A percentile compares a stretch with the other conserved stretches of the same genome.
These are phyloP conservation scores for Hibiscus mutabilis DNA, from an alignment of 345 rosid genomes.

Conservation along the genomic window DNA sequence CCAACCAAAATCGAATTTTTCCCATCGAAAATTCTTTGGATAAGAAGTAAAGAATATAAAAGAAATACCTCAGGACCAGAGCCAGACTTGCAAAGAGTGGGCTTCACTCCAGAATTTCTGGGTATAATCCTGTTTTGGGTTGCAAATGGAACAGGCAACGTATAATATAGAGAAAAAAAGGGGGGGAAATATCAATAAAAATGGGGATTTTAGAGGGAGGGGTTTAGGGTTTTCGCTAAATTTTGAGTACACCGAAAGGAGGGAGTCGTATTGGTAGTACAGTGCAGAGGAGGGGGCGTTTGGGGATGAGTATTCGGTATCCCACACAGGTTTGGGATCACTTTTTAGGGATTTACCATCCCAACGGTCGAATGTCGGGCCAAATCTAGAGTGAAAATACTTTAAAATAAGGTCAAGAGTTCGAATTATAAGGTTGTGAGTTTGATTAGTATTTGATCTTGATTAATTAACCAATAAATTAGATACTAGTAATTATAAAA, in stretches of 20 bases:
- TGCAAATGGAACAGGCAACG: neutral
- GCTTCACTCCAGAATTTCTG: neutral
- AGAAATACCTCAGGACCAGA: neutral
- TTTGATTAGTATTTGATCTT: no score
- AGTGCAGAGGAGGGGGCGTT: no score
- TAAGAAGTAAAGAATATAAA: neutral
- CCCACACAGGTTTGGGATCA: no score
- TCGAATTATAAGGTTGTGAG: no score
- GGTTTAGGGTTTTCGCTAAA: constrained; percentile 4
- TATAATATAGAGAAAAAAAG: neutral
- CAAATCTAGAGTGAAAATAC: no score
- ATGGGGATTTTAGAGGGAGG: neutral
- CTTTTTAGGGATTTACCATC: no score
- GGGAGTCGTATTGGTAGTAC: no score
- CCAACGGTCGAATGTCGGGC: no score
- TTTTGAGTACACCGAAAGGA: neutral
- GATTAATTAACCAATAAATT: no score
- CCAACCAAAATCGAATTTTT: neutral
- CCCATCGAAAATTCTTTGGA: neutral
- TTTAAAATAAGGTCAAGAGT: no score
- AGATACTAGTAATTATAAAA: no score
- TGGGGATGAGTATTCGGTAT: no score
- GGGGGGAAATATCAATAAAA: neutral
- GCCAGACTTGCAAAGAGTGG: neutral
- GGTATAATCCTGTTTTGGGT: neutral